phyloP scores from a whole-genome alignment of 2,329 filamentous ascomycete genomes.

The Talaromyces albobiverticillius region DNA sequence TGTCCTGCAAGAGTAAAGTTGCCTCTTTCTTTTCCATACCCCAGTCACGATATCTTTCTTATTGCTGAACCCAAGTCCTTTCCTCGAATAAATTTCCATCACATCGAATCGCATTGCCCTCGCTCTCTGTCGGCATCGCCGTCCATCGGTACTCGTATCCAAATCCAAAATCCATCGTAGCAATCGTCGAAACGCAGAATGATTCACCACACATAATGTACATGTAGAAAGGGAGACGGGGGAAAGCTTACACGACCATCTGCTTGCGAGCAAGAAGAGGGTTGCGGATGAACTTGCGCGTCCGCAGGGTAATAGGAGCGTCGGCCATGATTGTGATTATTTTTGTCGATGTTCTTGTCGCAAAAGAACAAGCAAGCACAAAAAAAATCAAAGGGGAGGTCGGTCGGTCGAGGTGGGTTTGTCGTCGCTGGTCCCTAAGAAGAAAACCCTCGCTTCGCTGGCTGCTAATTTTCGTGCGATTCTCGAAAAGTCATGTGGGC shows the following conservation, averaged over 20 bases:
- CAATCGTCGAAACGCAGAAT: background rate
- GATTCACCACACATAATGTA: no score
- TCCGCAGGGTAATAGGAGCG: slow-evolving; percentile 77
- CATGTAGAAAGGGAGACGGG: slow-evolving; percentile 16
- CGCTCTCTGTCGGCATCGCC: no score
- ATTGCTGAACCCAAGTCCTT: no score
- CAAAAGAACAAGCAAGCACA: slow-evolving; percentile 10
- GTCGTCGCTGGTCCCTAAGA: background rate
- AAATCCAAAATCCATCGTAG: no score
- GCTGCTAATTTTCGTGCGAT: slow-evolving; percentile 39
- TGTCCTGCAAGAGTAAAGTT: background rate
- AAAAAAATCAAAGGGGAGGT: no score
- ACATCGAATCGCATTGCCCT: background rate
- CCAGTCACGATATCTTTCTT: no score
- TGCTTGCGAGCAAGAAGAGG: slow-evolving; percentile 97
- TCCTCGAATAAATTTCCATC: background rate
- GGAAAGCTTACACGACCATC: slow-evolving; percentile 91
- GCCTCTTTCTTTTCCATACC: background rate
- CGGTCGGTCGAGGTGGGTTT: background rate
- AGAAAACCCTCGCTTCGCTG: no score
- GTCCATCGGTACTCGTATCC: no score
- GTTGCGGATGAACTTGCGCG: slow-evolving; percentile 99
- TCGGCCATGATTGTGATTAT: slow-evolving; percentile 76
- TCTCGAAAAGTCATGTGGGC: slow-evolving; percentile 29
- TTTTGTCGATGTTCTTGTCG: slow-evolving; percentile 15